Evolutionary conservation across 371 early-diverging fungal species (phyloP).

Genomic region (Mucor lusitanicus): DNA sequence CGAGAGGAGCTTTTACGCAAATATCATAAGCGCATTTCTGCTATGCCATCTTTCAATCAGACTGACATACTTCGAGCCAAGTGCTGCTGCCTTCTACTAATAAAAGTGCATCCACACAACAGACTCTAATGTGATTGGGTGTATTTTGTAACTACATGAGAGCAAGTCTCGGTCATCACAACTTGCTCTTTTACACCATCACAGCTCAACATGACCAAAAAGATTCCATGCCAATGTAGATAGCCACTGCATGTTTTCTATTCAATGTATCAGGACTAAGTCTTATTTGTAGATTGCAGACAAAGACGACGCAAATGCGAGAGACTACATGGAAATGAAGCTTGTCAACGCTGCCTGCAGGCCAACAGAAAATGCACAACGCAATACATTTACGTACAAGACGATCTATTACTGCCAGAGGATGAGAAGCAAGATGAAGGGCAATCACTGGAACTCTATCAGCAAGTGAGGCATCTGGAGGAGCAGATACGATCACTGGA

Average conservation of each 20-base stretch:
- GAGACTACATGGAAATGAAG: neutral
- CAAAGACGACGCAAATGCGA: slow-evolving; percentile 27
- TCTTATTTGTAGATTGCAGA: slow-evolving; percentile 13
- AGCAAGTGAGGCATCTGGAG: slow-evolving; percentile 12
- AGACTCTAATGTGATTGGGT: neutral
- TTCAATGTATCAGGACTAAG: neutral
- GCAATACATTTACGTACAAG: neutral
- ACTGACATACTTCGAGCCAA: neutral
- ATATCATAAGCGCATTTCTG: too few relatives aligned
- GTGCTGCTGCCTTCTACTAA: neutral
- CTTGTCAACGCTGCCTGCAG: slow-evolving; percentile 20
- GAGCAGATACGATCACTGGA: slow-evolving; percentile 7
- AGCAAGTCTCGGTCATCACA: neutral
- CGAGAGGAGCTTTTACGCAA: too few relatives aligned
- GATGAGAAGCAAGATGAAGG: slow-evolving; percentile 12
- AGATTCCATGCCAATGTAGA: slow-evolving; percentile 22
- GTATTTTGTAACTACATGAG: neutral
- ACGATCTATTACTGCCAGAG: neutral
- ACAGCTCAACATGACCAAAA: slow-evolving; percentile 9
- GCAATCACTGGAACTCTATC: neutral
- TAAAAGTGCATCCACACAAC: neutral
- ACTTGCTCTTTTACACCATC: neutral
- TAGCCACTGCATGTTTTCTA: neutral
- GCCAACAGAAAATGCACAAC: slow-evolving; percentile 13
- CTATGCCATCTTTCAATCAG: neutral